Evolutionary conservation across 2,329 filamentous ascomycete genomes (phyloP), one percentile per base, ranked within the genome.

Genomic region (Talaromyces sp.): DNA sequence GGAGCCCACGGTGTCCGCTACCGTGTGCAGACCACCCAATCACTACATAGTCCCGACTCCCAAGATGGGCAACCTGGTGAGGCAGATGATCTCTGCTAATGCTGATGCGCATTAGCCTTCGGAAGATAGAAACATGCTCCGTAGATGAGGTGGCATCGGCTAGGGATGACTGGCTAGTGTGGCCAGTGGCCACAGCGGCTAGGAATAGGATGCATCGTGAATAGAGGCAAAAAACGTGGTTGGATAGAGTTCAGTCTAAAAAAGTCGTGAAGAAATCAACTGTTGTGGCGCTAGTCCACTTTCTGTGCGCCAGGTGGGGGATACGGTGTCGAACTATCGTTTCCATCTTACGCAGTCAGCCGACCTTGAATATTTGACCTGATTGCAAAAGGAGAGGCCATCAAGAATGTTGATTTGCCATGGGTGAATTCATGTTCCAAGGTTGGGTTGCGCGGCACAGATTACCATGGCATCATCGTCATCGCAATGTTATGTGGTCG

Each of bases 211-310:
- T 50, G 25, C 46, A 50, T 54, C 50, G 50, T 37, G 50, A 54
- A 54, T 54, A 54, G 50, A 57, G 54, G 55, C 55, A 44, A 58
- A n/a, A 58, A 58, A 58, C 55, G 55, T 58, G 55, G 55, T 58
- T 58, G 55, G 55, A 31, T 58, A 58, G 39, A 44, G 55, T 57
- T 42, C 23, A 2, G 12, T 28, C 25, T 42, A 58, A 33, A 31
- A 42, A 31, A 21, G 12, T 12, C 11, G 35, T 57, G 54, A 57
- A 57, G 54, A 57, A 56, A 35, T 37, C 54, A 42, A 57, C 25
- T 25, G 16, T n/a, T 7, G 35, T 14, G 33, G 54, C 54, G 35
- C 54, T 42, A 57, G 35, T 42, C 54, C 37, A 21, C 12, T 23
- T 37, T 25, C 44, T 48, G 21, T 28, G 23, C 44, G 16, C 21